Percentiles rank a stretch among this genome's conserved stretches.
These are phyloP conservation scores for Ophiostoma sp. DNA, from an alignment of 2,329 filamentous ascomycete genomes.

Conservation along the genomic window DNA sequence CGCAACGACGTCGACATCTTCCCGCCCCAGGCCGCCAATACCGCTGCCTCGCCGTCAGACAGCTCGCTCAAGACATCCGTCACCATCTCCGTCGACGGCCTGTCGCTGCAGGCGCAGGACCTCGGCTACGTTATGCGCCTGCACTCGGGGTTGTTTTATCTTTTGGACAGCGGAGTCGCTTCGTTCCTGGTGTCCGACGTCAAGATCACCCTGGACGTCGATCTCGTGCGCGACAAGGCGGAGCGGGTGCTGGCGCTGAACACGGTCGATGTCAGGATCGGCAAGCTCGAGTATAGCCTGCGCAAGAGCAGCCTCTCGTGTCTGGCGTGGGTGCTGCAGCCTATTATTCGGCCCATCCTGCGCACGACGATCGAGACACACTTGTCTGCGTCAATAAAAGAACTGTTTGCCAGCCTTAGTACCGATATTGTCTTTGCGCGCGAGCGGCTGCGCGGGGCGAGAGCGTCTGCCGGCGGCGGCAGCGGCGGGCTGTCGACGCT, in stretches of 20 bases:
- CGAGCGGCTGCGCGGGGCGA: conserved; percentile 77
- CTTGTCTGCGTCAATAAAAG: conserved; percentile 65
- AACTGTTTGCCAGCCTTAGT: conserved; percentile 68
- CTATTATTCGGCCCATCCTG: conserved; percentile 68
- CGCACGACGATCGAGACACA: conserved; percentile 68
- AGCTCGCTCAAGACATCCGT: conserved; percentile 64
- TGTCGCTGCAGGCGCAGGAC: conserved; percentile 79
- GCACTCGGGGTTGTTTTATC: conserved; percentile 67
- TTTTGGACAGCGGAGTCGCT: conserved; percentile 78
- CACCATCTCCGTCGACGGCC: conserved; percentile 72
- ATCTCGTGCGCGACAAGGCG: conserved; percentile 69
- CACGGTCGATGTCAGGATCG: conserved; percentile 71
- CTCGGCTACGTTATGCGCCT: conserved; percentile 84
- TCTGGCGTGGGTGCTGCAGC: conserved; percentile 77
- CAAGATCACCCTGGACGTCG: conserved; percentile 78
- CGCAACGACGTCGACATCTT: conserved; percentile 82
- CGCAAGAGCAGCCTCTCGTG: conserved; percentile 68
- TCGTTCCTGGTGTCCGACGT: conserved; percentile 84
- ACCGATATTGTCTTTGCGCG: conserved; percentile 81
- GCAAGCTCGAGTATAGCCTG: conserved; percentile 74
- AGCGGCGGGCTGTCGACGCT: conserved; percentile 51
- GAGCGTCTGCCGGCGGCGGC: conserved; percentile 53
- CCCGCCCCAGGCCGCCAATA: conserved; percentile 45
- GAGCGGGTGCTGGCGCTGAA: conserved; percentile 78
- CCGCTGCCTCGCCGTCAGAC: not conserved